Conservation (phyloP, 2,329 filamentous ascomycete genomes). For the Aspergillus cejpii region DNA sequence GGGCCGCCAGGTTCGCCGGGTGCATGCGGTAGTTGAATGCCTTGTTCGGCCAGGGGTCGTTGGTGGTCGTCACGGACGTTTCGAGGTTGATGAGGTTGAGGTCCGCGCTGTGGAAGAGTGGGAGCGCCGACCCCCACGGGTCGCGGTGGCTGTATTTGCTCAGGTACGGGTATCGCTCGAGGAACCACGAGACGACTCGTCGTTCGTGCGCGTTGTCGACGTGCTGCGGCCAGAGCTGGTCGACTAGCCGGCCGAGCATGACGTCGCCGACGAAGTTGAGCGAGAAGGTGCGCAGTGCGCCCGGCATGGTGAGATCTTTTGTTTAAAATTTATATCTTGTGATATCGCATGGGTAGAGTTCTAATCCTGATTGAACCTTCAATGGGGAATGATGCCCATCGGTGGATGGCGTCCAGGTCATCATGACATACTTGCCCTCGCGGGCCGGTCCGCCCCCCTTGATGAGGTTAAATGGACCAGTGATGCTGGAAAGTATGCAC, state of each 20-base stretch:
- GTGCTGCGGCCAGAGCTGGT: conserved; percentile 35
- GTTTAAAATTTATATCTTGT: too few species aligned
- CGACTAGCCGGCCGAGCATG: conserved; percentile 40
- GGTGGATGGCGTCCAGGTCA: neutral
- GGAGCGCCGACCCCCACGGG: conserved; percentile 34
- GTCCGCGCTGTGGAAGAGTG: conserved; percentile 28
- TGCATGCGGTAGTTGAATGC: conserved; percentile 40
- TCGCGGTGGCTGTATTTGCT: conserved; percentile 20
- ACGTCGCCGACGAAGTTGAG: conserved; percentile 35
- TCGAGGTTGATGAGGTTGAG: conserved; percentile 39
- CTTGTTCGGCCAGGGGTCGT: conserved; percentile 34
- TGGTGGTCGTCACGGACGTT: conserved; percentile 32
- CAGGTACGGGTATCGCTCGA: conserved; percentile 17
- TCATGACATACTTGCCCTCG: neutral
- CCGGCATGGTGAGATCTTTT: neutral
- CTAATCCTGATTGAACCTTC: neutral
- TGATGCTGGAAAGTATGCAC: too few species aligned
- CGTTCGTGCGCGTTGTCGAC: conserved; percentile 25
- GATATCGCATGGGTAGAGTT: too few species aligned
- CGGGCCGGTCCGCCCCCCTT: neutral
- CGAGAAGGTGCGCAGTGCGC: conserved; percentile 16
- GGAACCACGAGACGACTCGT: conserved; percentile 15
- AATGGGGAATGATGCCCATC: neutral
- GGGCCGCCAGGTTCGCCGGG: conserved; percentile 30
- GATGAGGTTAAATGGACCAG: neutral